Conservation (phyloP, 768 basidiomycete species). For the Kwoniella pini region DNA sequence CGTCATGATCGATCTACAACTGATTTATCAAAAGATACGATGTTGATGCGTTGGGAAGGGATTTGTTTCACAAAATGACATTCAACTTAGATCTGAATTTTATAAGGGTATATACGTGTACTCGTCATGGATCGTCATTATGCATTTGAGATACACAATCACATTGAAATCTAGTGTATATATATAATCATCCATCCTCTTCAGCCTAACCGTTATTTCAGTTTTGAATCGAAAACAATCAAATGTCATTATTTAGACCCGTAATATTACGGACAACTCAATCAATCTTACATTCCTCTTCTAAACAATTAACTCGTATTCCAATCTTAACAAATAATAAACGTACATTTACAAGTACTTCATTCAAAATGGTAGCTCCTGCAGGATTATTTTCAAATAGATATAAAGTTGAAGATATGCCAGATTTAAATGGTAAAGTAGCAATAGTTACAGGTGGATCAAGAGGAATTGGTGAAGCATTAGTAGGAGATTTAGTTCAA, state of each 20-base stretch:
- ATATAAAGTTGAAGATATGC: conserved; percentile 56
- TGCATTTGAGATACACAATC: too few relatives aligned
- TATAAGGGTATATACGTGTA: not conserved
- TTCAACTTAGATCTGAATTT: too few relatives aligned
- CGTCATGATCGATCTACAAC: not conserved
- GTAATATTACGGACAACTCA: conserved; percentile 4
- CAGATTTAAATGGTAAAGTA: conserved; percentile 59
- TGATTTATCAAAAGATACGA: too few relatives aligned
- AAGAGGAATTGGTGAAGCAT: conserved; percentile 46
- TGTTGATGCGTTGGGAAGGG: not conserved
- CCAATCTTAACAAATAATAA: not conserved
- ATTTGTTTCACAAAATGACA: not conserved
- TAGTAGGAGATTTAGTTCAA: conserved; percentile 38
- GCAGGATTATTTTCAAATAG: conserved; percentile 50
- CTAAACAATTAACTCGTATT: not conserved
- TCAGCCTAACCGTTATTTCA: not conserved
- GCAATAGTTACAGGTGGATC: conserved; percentile 61
- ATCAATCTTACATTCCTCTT: not conserved
- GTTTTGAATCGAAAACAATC: not conserved
- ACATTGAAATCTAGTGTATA: too few relatives aligned
- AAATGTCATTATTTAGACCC: conserved; percentile 1
- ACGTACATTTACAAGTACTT: conserved; percentile 1
- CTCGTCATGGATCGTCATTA: conserved; percentile 6
- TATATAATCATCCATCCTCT: not conserved
- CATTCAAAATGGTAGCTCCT: conserved; percentile 34